These are phyloP conservation scores for Blastocystis sp. DNA, from an alignment of 352 stramenopile species.

Conservation along the genomic window DNA sequence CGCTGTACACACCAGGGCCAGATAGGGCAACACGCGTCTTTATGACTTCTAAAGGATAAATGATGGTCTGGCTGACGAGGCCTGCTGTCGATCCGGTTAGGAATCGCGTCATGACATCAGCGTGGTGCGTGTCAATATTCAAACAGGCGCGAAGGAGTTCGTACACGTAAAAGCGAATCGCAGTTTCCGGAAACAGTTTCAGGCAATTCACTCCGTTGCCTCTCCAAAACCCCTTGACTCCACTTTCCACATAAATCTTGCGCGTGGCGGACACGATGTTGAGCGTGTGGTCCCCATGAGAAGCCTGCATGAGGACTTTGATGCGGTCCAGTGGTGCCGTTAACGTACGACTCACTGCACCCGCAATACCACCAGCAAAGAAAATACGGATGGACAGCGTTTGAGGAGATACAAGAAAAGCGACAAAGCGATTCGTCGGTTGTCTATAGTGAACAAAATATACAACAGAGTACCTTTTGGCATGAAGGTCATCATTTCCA, in stretches of 20 bases:
- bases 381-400: slow-evolving; percentile 62
- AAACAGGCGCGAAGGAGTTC: slow-evolving; percentile 64
- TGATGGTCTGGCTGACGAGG: slow-evolving; percentile 68
- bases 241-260: slow-evolving; percentile 70
- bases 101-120: slow-evolving; percentile 43
- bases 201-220: slow-evolving; percentile 73
- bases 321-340: slow-evolving; percentile 72
- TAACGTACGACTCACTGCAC: slow-evolving; percentile 71
- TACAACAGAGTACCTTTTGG: neutral
- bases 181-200: slow-evolving; percentile 72
- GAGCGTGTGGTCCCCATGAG: neutral
- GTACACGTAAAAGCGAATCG: slow-evolving; percentile 72
- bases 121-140: slow-evolving; percentile 63
- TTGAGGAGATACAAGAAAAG: slow-evolving; percentile 51
- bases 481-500: neutral
- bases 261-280: slow-evolving; percentile 33
- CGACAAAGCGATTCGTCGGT: neutral
- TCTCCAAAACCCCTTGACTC: slow-evolving; percentile 70
- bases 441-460: neutral
- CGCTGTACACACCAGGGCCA: slow-evolving; percentile 69
- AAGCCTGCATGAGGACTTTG: slow-evolving; percentile 72
- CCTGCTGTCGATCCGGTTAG: slow-evolving; percentile 69
- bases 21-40: slow-evolving; percentile 72
- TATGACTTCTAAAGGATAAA: slow-evolving; percentile 73
- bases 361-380: slow-evolving; percentile 71